Evolutionary conservation across 2,329 filamentous ascomycete genomes (phyloP).

Genomic region (Claviceps capensis): DNA sequence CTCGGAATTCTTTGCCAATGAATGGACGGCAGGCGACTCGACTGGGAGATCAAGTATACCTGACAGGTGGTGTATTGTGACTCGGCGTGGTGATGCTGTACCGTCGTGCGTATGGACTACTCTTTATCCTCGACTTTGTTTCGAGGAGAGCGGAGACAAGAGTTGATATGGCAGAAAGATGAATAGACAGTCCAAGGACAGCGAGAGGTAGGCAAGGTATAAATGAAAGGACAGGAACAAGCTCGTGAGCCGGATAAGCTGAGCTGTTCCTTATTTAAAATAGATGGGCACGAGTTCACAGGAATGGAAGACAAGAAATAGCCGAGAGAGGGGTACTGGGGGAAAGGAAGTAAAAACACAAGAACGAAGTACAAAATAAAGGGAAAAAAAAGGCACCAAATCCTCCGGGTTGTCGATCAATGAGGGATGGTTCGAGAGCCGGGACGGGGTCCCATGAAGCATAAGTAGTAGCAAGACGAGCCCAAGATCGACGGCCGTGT

Average conservation of each 20-base stretch:
- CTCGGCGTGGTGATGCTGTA: constrained; percentile 12
- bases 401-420: constrained; percentile 36
- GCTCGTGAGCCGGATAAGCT: constrained; percentile 17
- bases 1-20: constrained; percentile 18
- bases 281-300: constrained; percentile 16
- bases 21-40: constrained; percentile 27
- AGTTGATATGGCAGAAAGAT: neutral
- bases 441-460: constrained; percentile 29
- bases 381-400: constrained; percentile 22
- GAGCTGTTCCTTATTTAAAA: constrained; percentile 27
- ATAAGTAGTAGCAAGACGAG: constrained; percentile 38
- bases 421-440: constrained; percentile 14
- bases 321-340: constrained; percentile 25
- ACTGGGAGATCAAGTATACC: constrained; percentile 2
- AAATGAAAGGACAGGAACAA: constrained; percentile 28
- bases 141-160: no score
- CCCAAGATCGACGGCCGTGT: constrained; percentile 25
- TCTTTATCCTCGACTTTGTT: neutral
- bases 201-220: constrained; percentile 2
- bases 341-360: constrained; percentile 29
- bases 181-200: neutral
- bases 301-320: constrained; percentile 31
- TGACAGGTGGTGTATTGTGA: constrained; percentile 9
- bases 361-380: constrained; percentile 26
- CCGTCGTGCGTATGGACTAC: constrained; percentile 17